Evolutionary conservation across 2,329 filamentous ascomycete genomes (phyloP).

Genomic region (Alternaria gaisen): DNA sequence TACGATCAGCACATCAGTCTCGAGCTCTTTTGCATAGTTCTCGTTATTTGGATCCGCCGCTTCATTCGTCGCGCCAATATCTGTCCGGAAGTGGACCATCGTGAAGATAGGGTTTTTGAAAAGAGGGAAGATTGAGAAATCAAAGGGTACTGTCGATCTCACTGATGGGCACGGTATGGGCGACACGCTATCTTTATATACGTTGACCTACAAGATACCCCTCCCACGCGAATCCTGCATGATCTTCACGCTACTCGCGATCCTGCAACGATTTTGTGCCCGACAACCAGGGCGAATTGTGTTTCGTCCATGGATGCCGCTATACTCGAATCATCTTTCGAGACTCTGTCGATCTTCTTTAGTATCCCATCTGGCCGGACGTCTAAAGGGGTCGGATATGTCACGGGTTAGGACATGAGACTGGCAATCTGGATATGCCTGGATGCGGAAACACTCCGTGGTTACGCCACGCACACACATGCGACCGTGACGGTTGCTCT

Average conservation of each 20-base stretch:
- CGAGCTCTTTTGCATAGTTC: constrained; percentile 47
- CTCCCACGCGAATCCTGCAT: constrained; percentile 17
- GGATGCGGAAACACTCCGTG: constrained; percentile 17
- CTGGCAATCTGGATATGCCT: neutral
- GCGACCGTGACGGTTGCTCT: constrained; percentile 19
- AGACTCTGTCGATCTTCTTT: constrained; percentile 1
- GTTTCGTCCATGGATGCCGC: constrained; percentile 7
- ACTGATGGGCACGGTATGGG: constrained; percentile 3
- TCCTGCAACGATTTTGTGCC: constrained; percentile 7
- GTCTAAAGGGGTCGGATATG: constrained; percentile 11
- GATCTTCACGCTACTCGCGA: constrained; percentile 19
- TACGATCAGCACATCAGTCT: constrained; percentile 51
- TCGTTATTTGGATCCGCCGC: constrained; percentile 32
- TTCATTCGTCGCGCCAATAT: constrained; percentile 41
- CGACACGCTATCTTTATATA: constrained; percentile 26
- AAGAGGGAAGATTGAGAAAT: neutral
- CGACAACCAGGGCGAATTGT: constrained; percentile 2
- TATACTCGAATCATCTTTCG: neutral
- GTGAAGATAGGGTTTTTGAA: neutral
- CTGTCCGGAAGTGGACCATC: constrained; percentile 46
- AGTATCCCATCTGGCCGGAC: constrained; percentile 25
- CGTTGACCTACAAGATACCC: constrained; percentile 23
- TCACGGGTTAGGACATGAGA: constrained; percentile 8
- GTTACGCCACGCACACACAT: constrained; percentile 14
- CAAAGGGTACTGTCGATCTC: neutral